Evolutionary conservation across 2,329 filamentous ascomycete genomes (phyloP).

Genomic region (Curvularia spicifera): DNA sequence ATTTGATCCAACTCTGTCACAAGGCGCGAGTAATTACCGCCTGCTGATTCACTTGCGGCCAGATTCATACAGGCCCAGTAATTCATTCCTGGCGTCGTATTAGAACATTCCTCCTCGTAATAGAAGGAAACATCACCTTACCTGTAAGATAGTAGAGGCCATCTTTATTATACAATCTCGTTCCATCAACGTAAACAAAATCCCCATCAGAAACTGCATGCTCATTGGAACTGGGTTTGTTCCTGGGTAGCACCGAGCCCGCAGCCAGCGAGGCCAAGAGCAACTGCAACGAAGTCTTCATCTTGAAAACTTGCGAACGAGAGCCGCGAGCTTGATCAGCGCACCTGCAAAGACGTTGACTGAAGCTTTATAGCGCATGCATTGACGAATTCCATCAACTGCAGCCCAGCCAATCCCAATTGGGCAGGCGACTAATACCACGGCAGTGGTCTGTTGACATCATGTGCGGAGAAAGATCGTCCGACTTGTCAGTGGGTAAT

Average conservation of each 20-base stretch:
- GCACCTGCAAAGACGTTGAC: background rate
- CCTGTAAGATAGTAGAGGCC: conserved; percentile 49
- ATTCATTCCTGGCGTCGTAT: conserved; percentile 39
- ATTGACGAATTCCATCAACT: conserved; percentile 3
- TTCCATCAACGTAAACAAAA: conserved; percentile 46
- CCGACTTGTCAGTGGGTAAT: conserved; percentile 9
- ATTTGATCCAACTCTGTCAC: conserved; percentile 51
- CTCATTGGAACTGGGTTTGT: conserved; percentile 4
- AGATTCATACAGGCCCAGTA: conserved; percentile 54
- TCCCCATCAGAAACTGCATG: conserved; percentile 38
- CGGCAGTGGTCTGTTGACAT: conserved; percentile 10
- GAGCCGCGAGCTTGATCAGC: conserved; percentile 4
- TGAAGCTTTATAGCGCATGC: conserved; percentile 15
- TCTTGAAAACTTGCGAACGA: conserved; percentile 7
- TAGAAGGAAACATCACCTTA: background rate
- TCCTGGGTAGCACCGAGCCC: conserved; percentile 14
- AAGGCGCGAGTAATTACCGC: conserved; percentile 49
- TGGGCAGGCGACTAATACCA: background rate
- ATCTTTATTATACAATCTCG: conserved; percentile 44
- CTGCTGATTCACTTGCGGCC: conserved; percentile 43
- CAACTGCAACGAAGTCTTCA: conserved; percentile 21
- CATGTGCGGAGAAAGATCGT: conserved; percentile 14
- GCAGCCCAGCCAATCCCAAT: conserved; percentile 1
- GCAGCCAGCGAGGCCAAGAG: conserved; percentile 23
- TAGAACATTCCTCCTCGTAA: background rate